A percentile compares a stretch with the other conserved stretches of the same genome.
These are phyloP conservation scores for Phytopythium chamaehyphon DNA, from an alignment of 352 stramenopile species.

Conservation along the genomic window DNA sequence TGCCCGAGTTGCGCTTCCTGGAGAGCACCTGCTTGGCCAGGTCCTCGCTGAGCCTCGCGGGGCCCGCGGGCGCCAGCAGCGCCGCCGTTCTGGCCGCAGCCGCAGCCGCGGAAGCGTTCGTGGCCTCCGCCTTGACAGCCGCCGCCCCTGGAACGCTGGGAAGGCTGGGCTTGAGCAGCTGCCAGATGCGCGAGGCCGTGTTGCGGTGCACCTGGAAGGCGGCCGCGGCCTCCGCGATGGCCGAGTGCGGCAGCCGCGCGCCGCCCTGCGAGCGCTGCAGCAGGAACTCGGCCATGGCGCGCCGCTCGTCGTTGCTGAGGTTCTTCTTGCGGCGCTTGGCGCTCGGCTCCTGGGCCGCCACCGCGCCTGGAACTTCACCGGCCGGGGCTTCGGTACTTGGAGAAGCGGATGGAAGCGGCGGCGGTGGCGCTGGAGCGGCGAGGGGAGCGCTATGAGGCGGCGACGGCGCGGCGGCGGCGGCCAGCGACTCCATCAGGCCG, in stretches of 20 bases:
- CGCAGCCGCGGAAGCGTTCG: slow-evolving; percentile 9
- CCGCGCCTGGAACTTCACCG: not conserved
- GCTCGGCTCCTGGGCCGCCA: slow-evolving; percentile 1
- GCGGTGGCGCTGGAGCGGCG: too few species aligned
- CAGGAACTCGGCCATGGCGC: slow-evolving; percentile 32
- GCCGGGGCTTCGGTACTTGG: too few species aligned
- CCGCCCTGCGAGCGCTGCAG: slow-evolving; percentile 28
- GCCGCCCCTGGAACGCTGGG: not conserved
- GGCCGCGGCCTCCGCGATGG: slow-evolving; percentile 28
- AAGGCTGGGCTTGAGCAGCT: slow-evolving; percentile 21
- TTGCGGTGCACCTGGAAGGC: slow-evolving; percentile 39
- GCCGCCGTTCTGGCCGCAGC: not conserved
- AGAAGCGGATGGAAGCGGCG: too few species aligned
- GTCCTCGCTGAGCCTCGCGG: slow-evolving; percentile 2
- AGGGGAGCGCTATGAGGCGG: not conserved
- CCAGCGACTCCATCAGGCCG: not conserved
- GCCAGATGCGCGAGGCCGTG: slow-evolving; percentile 39
- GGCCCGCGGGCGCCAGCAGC: not conserved
- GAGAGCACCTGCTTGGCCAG: slow-evolving; percentile 35
- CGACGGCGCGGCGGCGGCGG: not conserved
- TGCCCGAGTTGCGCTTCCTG: slow-evolving; percentile 33
- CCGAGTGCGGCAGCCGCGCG: slow-evolving; percentile 21
- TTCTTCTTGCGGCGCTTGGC: slow-evolving; percentile 22
- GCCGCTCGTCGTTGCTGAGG: slow-evolving; percentile 30
- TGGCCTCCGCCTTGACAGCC: slow-evolving; percentile 8